These are phyloP conservation scores for Hypoxylon cercidicola DNA, from an alignment of 495 filamentous ascomycete genomes.

Conservation along the genomic window DNA sequence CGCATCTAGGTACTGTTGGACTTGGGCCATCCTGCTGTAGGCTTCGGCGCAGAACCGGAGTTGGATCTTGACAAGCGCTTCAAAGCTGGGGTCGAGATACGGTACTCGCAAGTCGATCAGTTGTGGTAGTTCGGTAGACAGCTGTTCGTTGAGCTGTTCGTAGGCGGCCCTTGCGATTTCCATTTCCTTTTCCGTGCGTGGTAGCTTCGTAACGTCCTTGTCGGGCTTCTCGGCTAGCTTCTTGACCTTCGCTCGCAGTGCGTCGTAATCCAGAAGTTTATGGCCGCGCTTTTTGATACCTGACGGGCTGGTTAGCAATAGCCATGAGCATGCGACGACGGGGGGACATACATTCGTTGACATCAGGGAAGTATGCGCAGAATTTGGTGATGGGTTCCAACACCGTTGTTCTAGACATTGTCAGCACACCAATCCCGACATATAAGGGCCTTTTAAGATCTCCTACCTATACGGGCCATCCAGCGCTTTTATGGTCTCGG, in stretches of 20 bases:
- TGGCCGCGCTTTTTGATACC: conserved; percentile 97
- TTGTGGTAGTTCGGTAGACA: conserved; percentile 93
- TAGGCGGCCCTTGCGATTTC: conserved; percentile 93
- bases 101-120: conserved; percentile 96
- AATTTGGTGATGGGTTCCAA: conserved; percentile 94
- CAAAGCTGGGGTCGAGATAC: conserved; percentile 95
- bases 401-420: conserved; percentile 76
- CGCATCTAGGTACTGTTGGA: conserved; percentile 98
- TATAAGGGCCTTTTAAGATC: neutral
- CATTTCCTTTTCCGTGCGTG: conserved; percentile 91
- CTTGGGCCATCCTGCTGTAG: conserved; percentile 96
- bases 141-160: conserved; percentile 94
- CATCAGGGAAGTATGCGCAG: conserved; percentile 98
- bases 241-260: conserved; percentile 94
- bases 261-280: conserved; percentile 97
- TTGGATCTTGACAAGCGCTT: conserved; percentile 98
- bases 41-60: conserved; percentile 97
- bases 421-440: neutral
- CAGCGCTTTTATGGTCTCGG: conserved; percentile 96
- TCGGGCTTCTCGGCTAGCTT: conserved; percentile 97
- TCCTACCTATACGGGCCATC: conserved; percentile 92
- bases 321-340: neutral
- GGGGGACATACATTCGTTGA: conserved; percentile 85
- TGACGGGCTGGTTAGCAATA: conserved; percentile 45
- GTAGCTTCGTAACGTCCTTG: conserved; percentile 95